These are phyloP conservation scores for Dioszegia aurantiaca DNA, from an alignment of 768 basidiomycete genomes.

Conservation along the genomic window DNA sequence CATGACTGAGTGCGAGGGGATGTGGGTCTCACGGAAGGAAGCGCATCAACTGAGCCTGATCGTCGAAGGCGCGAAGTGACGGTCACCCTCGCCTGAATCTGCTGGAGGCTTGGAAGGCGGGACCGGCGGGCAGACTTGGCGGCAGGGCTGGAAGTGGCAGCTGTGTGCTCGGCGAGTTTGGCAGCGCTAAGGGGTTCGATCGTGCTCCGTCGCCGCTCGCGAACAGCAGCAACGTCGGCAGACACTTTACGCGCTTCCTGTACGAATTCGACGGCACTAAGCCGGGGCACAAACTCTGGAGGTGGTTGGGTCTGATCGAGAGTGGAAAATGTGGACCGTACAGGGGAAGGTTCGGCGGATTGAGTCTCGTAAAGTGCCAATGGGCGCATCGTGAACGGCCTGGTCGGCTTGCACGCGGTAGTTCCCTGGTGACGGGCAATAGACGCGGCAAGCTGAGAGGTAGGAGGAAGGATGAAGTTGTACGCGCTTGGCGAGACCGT, in stretches of 20 bases:
- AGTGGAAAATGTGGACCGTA: slow-evolving; percentile 33
- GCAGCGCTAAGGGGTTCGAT: slow-evolving; percentile 9
- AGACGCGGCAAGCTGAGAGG: slow-evolving; percentile 35
- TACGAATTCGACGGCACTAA: slow-evolving; percentile 37
- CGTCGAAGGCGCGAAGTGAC: slow-evolving; percentile 20
- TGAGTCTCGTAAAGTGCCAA: slow-evolving; percentile 23
- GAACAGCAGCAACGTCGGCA: neutral
- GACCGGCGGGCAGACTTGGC: neutral
- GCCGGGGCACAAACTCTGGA: slow-evolving; percentile 39
- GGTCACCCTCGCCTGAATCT: slow-evolving; percentile 41
- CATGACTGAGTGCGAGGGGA: slow-evolving; percentile 1
- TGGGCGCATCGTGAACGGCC: neutral
- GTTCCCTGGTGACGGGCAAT: slow-evolving; percentile 10
- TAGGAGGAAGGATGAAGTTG: slow-evolving; percentile 40
- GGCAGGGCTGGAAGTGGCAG: slow-evolving; percentile 1
- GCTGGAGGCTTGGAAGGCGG: slow-evolving; percentile 35
- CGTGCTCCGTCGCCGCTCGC: slow-evolving; percentile 7
- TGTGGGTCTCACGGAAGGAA: slow-evolving; percentile 11
- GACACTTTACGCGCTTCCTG: neutral
- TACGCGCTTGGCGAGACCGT: slow-evolving; percentile 30
- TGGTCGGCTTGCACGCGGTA: slow-evolving; percentile 13
- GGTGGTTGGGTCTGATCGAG: slow-evolving; percentile 40
- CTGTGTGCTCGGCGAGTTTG: neutral
- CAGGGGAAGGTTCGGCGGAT: slow-evolving; percentile 42
- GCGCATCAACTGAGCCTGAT: slow-evolving; percentile 20